Percentiles rank a stretch among this genome's conserved stretches.
phyloP scores from a whole-genome alignment of 805 yeast genomes.

The Sporopachydermia lactativora region DNA sequence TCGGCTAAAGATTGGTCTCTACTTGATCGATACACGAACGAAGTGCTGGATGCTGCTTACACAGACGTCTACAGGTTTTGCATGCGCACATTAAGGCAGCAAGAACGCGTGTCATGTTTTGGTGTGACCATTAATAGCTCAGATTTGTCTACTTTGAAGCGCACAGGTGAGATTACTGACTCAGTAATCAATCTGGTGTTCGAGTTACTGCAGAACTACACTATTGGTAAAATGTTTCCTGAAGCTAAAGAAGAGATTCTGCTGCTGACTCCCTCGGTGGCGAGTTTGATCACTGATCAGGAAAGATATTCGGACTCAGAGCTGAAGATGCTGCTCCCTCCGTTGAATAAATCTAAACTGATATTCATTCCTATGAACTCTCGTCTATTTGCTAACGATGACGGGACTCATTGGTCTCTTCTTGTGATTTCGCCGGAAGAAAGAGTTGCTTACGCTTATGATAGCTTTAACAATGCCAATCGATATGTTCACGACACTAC shows the following conservation, averaged over 20 bases:
- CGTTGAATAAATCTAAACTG: constrained; percentile 28
- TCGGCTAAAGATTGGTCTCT: constrained; percentile 1
- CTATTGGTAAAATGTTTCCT: neutral
- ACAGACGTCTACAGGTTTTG: neutral
- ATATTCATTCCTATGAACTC: constrained; percentile 60
- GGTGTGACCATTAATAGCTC: neutral
- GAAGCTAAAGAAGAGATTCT: neutral
- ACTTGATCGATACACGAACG: neutral
- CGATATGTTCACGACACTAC: constrained; percentile 1
- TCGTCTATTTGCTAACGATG: constrained; percentile 25
- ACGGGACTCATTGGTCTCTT: constrained; percentile 71
- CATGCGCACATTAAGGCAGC: neutral
- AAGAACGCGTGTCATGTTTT: neutral
- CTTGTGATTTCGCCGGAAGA: constrained; percentile 37
- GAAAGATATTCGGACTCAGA: neutral
- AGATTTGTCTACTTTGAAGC: neutral
- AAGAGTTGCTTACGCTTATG: constrained; percentile 38
- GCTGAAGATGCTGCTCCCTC: constrained; percentile 32
- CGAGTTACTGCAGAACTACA: neutral
- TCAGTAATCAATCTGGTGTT: neutral
- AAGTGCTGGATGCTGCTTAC: neutral
- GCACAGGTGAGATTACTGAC: neutral
- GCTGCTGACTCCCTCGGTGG: neutral
- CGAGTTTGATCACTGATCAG: neutral
- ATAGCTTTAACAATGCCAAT: constrained; percentile 38